These are phyloP conservation scores for Mycena galopus DNA, from an alignment of 768 basidiomycete genomes.

Conservation along the genomic window DNA sequence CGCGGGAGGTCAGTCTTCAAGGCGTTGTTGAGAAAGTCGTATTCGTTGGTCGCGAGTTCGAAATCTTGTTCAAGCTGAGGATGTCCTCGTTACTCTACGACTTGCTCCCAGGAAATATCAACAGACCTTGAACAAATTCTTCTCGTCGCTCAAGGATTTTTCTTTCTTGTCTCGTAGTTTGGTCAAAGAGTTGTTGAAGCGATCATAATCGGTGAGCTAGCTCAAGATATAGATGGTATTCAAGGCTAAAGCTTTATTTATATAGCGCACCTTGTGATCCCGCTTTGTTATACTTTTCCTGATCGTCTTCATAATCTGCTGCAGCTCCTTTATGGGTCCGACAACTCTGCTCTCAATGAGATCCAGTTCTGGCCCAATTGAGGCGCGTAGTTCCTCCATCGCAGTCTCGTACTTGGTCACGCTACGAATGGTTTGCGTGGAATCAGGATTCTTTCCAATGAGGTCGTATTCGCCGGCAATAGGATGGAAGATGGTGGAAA, in stretches of 20 bases:
- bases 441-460: conserved; percentile 81
- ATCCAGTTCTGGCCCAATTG: conserved; percentile 91
- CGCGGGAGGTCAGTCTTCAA: conserved; percentile 93
- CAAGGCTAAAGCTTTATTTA: conserved; percentile 1
- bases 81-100: conserved; percentile 25
- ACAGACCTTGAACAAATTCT: conserved; percentile 93
- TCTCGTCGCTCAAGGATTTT: conserved; percentile 95
- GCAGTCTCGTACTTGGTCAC: conserved; percentile 77
- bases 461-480: conserved; percentile 84
- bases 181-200: conserved; percentile 94
- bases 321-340: conserved; percentile 90
- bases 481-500: conserved; percentile 73
- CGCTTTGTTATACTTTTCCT: conserved; percentile 96
- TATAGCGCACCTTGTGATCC: conserved; percentile 84
- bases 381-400: conserved; percentile 86
- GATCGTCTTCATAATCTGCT: conserved; percentile 87
- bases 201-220: conserved; percentile 92
- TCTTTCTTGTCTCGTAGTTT: conserved; percentile 99
- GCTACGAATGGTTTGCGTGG: conserved; percentile 82
- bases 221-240: conserved; percentile 10
- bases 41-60: conserved; percentile 91
- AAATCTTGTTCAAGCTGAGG: conserved; percentile 94
- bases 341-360: conserved; percentile 90
- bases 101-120: neutral
- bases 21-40: conserved; percentile 91